Base-by-base conservation (phyloP, 2,329 filamentous ascomycete genomes). In the Diplodia intermedia region DNA sequence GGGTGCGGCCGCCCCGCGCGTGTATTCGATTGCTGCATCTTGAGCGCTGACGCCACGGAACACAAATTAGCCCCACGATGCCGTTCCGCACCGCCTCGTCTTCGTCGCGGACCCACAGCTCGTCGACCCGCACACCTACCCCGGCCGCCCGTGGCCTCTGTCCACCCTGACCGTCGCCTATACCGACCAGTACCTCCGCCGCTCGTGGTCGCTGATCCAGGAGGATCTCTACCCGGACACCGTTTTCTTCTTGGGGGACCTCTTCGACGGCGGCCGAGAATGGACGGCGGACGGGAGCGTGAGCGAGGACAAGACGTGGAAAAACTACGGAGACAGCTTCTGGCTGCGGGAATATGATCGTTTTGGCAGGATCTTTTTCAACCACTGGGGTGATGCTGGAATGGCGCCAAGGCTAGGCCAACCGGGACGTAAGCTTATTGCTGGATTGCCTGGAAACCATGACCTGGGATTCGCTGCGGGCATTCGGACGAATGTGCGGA, bases 211-310 rank as follows among this genome's bases (percentile, higher is more conserved):
- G n/a, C 86, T 90, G 65, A 85, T 98, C 68, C 93, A 97, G 75
- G 82, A 86, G 20, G 82, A 87, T 20, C 83, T 98, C 15, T 86
- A 87, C n/a, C 95, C 95, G 0, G 93, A 97, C 76, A 94, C 91
- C 18, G 84, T 97, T 0, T 88, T 97, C 76, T 98, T 99, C 76
- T 83, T 99, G 0, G 95, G 95, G 8, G 95, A 99, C 76, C 82
- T 99, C 0, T 97, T 99, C 74, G 95, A 99, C 76, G 95, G 95
- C 4, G 95, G 95, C 9, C 87, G 95, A 72, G 95, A 99, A 82
- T 99, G 95, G 95, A 91, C 90, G 72, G 94, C 94, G 14, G 82
- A 73, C 53, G 77, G 76, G 7, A 76, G 74, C 7, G 73, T 69
- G 18, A 86, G 83, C 65, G 84, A 92, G 0, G 88, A 91, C 73